A percentile compares a stretch with the other conserved stretches of the same genome.
These are phyloP conservation scores for Neotropicomus parvogracilis DNA, from an alignment of 1,284 basidiomycete species.

Conservation along the genomic window DNA sequence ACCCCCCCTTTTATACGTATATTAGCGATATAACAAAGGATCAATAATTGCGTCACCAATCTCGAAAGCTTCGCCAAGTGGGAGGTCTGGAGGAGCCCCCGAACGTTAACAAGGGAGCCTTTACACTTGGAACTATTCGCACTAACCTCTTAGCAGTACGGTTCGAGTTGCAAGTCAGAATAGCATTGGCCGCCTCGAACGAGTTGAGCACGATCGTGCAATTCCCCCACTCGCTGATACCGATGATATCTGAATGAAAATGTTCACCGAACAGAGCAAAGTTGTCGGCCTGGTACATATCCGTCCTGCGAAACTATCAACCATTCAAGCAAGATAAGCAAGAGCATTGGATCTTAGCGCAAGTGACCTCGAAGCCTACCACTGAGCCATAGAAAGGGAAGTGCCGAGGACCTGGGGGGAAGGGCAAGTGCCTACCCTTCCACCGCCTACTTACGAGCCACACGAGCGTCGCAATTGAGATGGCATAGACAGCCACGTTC, in stretches of 20 bases:
- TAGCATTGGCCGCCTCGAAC: constrained; percentile 6
- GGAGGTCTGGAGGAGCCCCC: neutral
- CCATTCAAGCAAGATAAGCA: neutral
- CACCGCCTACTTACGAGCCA: neutral
- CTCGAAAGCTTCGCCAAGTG: constrained; percentile 3
- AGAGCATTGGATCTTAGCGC: neutral
- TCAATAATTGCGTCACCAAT: constrained; percentile 1
- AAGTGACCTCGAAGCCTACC: neutral
- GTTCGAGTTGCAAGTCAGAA: constrained; percentile 8
- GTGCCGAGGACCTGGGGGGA: constrained; percentile 6
- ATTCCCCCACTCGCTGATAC: constrained; percentile 4
- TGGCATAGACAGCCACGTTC: neutral
- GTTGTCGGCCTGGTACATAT: constrained; percentile 6
- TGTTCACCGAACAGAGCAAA: constrained; percentile 8
- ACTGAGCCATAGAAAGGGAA: constrained; percentile 7
- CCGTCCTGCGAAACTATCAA: constrained; percentile 7
- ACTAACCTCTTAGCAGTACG: constrained; percentile 5
- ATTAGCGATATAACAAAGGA: neutral
- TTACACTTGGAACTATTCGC: too few species aligned
- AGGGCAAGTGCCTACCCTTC: constrained; percentile 2
- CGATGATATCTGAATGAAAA: constrained; percentile 8
- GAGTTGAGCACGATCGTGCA: constrained; percentile 11
- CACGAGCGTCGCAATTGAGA: neutral
- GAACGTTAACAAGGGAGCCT: too few species aligned
- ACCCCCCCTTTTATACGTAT: constrained; percentile 1